A percentile compares a stretch with the other conserved stretches of the same genome.
These are phyloP conservation scores for Lodderomyces theae DNA, from an alignment of 1,139 yeast genomes.

Conservation along the genomic window DNA sequence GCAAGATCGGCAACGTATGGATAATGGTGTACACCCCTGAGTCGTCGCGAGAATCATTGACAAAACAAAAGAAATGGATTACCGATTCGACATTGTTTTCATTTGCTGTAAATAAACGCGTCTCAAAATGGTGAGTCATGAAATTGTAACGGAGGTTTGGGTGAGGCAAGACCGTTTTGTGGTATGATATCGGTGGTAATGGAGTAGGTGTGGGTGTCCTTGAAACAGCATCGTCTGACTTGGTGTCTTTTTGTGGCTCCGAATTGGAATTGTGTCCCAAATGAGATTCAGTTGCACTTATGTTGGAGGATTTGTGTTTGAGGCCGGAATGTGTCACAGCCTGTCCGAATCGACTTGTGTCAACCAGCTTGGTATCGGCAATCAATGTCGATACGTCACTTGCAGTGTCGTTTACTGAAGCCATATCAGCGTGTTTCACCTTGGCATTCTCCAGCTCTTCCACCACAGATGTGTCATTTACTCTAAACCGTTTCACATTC, in stretches of 20 bases:
- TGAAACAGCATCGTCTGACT: background rate
- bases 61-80: conserved; percentile 68
- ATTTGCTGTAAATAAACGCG: conserved; percentile 9
- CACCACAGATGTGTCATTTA: conserved; percentile 10
- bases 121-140: conserved; percentile 28
- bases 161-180: conserved; percentile 47
- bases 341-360: background rate
- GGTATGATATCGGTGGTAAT: conserved; percentile 21
- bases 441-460: background rate
- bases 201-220: conserved; percentile 15
- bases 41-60: conserved; percentile 17
- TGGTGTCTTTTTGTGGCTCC: background rate
- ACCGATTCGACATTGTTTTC: conserved; percentile 58
- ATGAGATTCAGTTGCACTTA: too few relatives aligned
- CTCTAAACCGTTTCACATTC: conserved; percentile 45
- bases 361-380: conserved; percentile 2
- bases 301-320: too few relatives aligned
- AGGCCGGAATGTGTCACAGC: background rate
- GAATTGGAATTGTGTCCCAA: background rate
- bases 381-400: conserved; percentile 2
- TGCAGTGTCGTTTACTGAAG: background rate
- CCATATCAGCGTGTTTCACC: background rate
- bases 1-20: conserved; percentile 62
- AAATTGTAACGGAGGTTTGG: conserved; percentile 64
- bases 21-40: conserved; percentile 45